phyloP scores from a whole-genome alignment of 192 early-diverging fungal genomes.

The Helicostylum pulchrum region DNA sequence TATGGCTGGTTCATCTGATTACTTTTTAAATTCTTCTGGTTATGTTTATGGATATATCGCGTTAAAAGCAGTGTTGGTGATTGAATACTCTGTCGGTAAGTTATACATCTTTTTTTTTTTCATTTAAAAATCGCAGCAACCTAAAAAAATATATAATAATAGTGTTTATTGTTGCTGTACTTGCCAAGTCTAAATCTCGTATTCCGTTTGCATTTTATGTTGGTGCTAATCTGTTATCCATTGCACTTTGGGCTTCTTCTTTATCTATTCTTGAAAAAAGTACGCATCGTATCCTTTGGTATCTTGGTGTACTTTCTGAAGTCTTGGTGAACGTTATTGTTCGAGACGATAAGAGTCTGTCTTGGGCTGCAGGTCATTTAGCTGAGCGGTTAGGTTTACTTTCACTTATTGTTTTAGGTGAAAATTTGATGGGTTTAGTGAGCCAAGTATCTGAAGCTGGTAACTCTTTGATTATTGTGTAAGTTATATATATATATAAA shows the following conservation, averaged over 20 bases:
- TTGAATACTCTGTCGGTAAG: slow-evolving; percentile 47
- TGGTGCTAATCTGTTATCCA: slow-evolving; percentile 40
- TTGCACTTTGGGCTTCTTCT: slow-evolving; percentile 43
- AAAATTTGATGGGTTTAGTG: slow-evolving; percentile 34
- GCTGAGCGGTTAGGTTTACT: slow-evolving; percentile 47
- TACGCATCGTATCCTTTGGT: slow-evolving; percentile 45
- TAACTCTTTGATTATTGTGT: slow-evolving; percentile 24
- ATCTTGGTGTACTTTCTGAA: slow-evolving; percentile 35
- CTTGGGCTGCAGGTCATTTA: slow-evolving; percentile 50
- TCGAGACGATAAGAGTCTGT: slow-evolving; percentile 37
- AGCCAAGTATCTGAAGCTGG: slow-evolving; percentile 20
- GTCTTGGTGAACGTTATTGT: slow-evolving; percentile 39
- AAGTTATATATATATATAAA: slow-evolving; percentile 18
- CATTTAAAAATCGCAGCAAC: not conserved
- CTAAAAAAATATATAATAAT: not conserved
- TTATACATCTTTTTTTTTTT: not conserved
- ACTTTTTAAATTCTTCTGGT: slow-evolving; percentile 40
- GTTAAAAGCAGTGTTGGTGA: slow-evolving; percentile 39
- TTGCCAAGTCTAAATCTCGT: slow-evolving; percentile 33
- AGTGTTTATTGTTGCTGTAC: slow-evolving; percentile 28
- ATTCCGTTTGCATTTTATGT: slow-evolving; percentile 39
- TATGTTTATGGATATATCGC: slow-evolving; percentile 42
- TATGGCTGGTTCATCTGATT: slow-evolving; percentile 43
- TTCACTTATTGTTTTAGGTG: slow-evolving; percentile 44
- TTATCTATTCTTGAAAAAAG: slow-evolving; percentile 29